Conservation (phyloP, 352 stramenopile species). For the Globisporangium barbulae region DNA sequence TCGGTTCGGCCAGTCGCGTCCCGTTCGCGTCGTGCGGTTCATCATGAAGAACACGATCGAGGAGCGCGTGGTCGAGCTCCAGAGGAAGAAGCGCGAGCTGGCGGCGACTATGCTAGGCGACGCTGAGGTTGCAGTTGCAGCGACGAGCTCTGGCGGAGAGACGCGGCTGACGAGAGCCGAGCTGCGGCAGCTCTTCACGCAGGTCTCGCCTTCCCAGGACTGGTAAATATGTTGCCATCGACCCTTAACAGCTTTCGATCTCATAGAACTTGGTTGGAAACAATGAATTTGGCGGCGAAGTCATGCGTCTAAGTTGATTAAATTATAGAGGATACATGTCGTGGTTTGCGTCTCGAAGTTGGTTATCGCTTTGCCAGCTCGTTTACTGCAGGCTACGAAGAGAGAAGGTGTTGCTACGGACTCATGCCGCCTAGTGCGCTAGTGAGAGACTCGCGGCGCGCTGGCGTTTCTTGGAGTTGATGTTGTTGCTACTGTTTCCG, state of each 20-base stretch:
- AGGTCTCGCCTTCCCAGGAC: conserved; percentile 3
- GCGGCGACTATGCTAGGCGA: conserved; percentile 75
- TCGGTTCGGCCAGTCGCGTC: conserved; percentile 75
- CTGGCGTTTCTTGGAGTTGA: conserved; percentile 12
- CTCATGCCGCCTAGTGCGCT: not conserved
- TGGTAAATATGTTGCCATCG: not conserved
- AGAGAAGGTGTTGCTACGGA: not conserved
- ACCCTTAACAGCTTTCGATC: not conserved
- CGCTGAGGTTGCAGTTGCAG: conserved; percentile 16
- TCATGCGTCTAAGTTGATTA: not conserved
- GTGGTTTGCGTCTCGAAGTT: not conserved
- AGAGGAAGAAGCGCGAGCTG: conserved; percentile 85
- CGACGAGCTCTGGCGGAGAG: conserved; percentile 20
- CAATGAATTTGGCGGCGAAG: not conserved
- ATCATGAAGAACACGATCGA: conserved; percentile 89
- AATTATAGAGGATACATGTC: conserved; percentile 6
- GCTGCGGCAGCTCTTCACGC: conserved; percentile 44
- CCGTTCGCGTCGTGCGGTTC: conserved; percentile 78
- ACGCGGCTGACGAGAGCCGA: conserved; percentile 40
- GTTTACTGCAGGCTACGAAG: not conserved
- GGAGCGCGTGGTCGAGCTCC: conserved; percentile 84
- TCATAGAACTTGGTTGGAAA: not conserved
- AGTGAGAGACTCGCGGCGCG: conserved; percentile 12
- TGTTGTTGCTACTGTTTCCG: not conserved
- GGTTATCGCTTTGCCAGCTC: not conserved